These are phyloP conservation scores for Saturnispora diversa DNA, from an alignment of 805 yeast species.

Conservation along the genomic window DNA sequence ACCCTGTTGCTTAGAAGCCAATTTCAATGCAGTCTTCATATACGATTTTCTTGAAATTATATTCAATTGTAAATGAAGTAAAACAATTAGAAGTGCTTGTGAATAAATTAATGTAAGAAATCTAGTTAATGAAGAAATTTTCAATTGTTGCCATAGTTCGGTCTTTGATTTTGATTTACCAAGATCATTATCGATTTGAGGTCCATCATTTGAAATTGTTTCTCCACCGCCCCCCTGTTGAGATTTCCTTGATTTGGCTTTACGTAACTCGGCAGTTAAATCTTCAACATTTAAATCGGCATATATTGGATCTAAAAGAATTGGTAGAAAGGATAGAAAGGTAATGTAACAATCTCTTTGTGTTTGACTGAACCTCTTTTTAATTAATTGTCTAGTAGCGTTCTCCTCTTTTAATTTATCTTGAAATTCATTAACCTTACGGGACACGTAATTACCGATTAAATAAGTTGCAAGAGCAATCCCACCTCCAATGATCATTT, in stretches of 20 bases:
- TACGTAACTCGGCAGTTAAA: constrained; percentile 61
- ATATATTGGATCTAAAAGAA: constrained; percentile 56
- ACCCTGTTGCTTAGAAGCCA: constrained; percentile 46
- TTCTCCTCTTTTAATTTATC: constrained; percentile 47
- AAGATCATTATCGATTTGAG: too few species aligned
- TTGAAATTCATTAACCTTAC: constrained; percentile 43
- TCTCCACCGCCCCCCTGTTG: neutral
- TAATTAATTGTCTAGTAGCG: constrained; percentile 58
- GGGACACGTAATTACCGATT: constrained; percentile 34
- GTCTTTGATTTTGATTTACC: constrained; percentile 51
- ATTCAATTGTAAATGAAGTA: constrained; percentile 81
- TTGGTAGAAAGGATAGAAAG: constrained; percentile 72
- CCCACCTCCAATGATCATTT: constrained; percentile 38
- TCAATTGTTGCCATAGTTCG: constrained; percentile 79
- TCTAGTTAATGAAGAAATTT: constrained; percentile 65
- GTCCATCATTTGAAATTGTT: too few species aligned
- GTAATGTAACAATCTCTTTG: constrained; percentile 86
- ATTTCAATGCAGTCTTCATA: constrained; percentile 63
- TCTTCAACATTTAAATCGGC: constrained; percentile 61
- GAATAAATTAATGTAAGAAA: constrained; percentile 64
- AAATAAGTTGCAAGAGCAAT: constrained; percentile 38
- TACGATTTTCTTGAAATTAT: constrained; percentile 82
- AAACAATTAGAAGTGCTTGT: constrained; percentile 58
- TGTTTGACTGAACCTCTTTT: constrained; percentile 80
- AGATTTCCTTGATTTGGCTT: constrained; percentile 24